Evolutionary conservation across 352 stramenopile species (phyloP).

Genomic region (Globisporangium recalcitrans): DNA sequence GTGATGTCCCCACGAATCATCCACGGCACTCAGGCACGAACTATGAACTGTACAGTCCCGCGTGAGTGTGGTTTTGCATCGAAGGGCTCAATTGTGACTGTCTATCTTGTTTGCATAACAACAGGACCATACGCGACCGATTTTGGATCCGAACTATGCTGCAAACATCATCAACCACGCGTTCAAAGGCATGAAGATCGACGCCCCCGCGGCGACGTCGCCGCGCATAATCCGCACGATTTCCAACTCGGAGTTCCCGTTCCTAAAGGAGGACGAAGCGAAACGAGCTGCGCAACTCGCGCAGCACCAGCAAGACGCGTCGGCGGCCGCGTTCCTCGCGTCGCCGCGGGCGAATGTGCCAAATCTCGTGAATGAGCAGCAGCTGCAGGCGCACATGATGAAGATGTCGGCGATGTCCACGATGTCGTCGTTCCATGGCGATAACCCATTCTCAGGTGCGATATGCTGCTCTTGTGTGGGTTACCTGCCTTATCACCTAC

Average conservation of each 20-base stretch:
- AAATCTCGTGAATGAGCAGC: constrained; percentile 20
- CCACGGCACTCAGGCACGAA: constrained; percentile 31
- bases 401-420: constrained; percentile 47
- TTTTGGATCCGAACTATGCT: constrained; percentile 37
- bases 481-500: too few relatives aligned
- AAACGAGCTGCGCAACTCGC: constrained; percentile 11
- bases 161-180: constrained; percentile 57
- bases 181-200: constrained; percentile 54
- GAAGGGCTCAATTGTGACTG: neutral
- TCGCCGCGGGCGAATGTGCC: constrained; percentile 7
- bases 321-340: constrained; percentile 16
- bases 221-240: constrained; percentile 58
- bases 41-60: neutral
- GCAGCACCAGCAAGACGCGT: constrained; percentile 1
- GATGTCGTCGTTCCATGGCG: constrained; percentile 53
- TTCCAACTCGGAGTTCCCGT: constrained; percentile 71
- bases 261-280: constrained; percentile 55
- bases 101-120: neutral
- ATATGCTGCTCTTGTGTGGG: neutral
- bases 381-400: constrained; percentile 37
- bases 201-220: constrained; percentile 35
- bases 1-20: constrained; percentile 38
- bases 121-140: constrained; percentile 19
- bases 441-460: constrained; percentile 46
- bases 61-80: neutral